Evolutionary conservation across 805 yeast species (phyloP).

Genomic region (Wickerhamiella dianesei): DNA sequence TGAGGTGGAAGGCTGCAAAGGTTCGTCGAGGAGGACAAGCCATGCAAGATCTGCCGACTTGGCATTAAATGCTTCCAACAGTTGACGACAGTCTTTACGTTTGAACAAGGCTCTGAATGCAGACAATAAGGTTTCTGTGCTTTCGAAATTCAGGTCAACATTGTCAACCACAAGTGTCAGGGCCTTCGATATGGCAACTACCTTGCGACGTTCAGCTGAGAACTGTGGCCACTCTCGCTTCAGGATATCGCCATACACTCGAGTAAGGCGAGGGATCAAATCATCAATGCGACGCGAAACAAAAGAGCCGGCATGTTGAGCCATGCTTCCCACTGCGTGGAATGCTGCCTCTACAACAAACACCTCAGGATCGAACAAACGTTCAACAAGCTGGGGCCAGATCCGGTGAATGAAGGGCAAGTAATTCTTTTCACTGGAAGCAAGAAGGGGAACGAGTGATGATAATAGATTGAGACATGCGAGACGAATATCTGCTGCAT

Average conservation of each 20-base stretch:
- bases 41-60: conserved; percentile 10
- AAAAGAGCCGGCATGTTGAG: conserved; percentile 24
- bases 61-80: neutral
- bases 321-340: conserved; percentile 19
- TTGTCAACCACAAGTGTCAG: conserved; percentile 2
- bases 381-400: conserved; percentile 35
- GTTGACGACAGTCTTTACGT: conserved; percentile 8
- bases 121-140: conserved; percentile 6
- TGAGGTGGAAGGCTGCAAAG: neutral
- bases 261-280: conserved; percentile 13
- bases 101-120: conserved; percentile 10
- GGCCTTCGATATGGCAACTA: conserved; percentile 5
- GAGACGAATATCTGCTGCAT: conserved; percentile 41
- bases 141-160: conserved; percentile 5
- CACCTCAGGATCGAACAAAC: conserved; percentile 23
- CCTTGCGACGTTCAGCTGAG: conserved; percentile 9
- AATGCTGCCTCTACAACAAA: conserved; percentile 24
- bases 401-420: conserved; percentile 38
- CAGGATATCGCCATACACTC: conserved; percentile 1
- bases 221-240: conserved; percentile 15
- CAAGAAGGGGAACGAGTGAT: conserved; percentile 37
- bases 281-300: conserved; percentile 24
- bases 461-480: conserved; percentile 42
- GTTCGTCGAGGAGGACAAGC: conserved; percentile 9
- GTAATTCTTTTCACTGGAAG: conserved; percentile 34